Base-by-base conservation (phyloP, 2,329 filamentous ascomycete genomes). In the Plectosphaerella plurivora region DNA sequence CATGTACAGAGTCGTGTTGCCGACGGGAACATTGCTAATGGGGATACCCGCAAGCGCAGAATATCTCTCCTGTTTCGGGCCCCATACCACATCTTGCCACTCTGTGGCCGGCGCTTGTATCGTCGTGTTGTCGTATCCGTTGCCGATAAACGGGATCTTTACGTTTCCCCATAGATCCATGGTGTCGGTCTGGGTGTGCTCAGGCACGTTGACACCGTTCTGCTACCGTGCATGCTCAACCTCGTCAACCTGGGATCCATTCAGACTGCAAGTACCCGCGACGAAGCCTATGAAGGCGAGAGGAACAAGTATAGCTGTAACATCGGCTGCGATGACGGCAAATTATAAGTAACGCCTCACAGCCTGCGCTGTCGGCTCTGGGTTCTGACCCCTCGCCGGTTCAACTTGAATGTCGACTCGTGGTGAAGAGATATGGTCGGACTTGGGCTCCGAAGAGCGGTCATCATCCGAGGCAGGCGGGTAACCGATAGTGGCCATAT, bases 111-210 rank as follows among this genome's bases (percentile, higher is more conserved):
- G 35, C 35, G 10, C 8, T 3, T 18, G 37, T 39, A 37, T 39
- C 15, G 37, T 39, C 16, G 37, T 39, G 12, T 37, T 35, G 25
- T 47, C 44, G 24, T 28, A 25, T 0, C 37, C 16, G 4, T n/a
- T 36, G 5, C 33, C 44, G 5, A 56, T 54, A 9, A 52, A 58
- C 2, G 63, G 64, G 9, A 66, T 59, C 47, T 61, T 62, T 37
- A 62, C 56, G 47, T 66, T 66, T 3, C 62, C 61, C 61, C 61
- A 65, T 2, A 60, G 42, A 45, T 66, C 63, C 55, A 59, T 60
- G 11, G 49, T 52, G 18, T 55, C 54, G 4, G 45, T 47, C 37
- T 62, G 60, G 18, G 60, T 53, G 11, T 55, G 35, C 1, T 52
- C 45, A 1, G 64, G 61, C 1, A 58, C 56, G 2, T 22, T 37